Evolutionary conservation across 495 filamentous ascomycete genomes (phyloP).

Genomic region (Cladorrhinum samala): DNA sequence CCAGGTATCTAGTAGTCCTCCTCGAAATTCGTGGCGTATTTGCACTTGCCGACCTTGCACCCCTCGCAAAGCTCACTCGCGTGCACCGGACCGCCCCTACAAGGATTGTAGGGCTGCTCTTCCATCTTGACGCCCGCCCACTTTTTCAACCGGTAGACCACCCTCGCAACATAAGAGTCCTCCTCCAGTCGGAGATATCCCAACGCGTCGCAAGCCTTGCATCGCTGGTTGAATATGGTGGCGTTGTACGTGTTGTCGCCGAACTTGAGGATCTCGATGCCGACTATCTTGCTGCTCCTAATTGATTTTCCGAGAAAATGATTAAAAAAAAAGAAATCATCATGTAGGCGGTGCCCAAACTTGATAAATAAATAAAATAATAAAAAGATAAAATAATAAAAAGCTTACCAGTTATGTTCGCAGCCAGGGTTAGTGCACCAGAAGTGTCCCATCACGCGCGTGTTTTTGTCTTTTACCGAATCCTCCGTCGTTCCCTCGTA

Average conservation of each 20-base stretch:
- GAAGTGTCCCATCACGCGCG: too few species aligned
- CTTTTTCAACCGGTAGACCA: slow-evolving; percentile 26
- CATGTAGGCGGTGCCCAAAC: too few species aligned
- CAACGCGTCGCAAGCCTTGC: slow-evolving; percentile 18
- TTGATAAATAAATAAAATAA: too few species aligned
- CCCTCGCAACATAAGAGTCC: slow-evolving; percentile 24
- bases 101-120: neutral
- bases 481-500: too few species aligned
- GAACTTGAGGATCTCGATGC: slow-evolving; percentile 21
- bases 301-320: too few species aligned
- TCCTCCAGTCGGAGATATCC: slow-evolving; percentile 19
- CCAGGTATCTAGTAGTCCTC: too few species aligned
- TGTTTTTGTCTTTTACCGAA: too few species aligned
- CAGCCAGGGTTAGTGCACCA: too few species aligned
- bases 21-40: too few species aligned
- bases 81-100: slow-evolving; percentile 12
- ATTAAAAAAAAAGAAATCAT: too few species aligned
- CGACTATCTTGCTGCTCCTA: slow-evolving; percentile 28
- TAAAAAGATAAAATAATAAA: too few species aligned
- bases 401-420: too few species aligned
- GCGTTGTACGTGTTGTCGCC: slow-evolving; percentile 24
- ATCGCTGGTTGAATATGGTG: slow-evolving; percentile 25
- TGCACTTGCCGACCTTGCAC: slow-evolving; percentile 16
- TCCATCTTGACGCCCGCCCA: slow-evolving; percentile 21
- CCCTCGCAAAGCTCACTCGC: slow-evolving; percentile 23